Evolutionary conservation across 2,329 filamentous ascomycete genomes (phyloP).

Genomic region (Ampelomyces quisqualis): DNA sequence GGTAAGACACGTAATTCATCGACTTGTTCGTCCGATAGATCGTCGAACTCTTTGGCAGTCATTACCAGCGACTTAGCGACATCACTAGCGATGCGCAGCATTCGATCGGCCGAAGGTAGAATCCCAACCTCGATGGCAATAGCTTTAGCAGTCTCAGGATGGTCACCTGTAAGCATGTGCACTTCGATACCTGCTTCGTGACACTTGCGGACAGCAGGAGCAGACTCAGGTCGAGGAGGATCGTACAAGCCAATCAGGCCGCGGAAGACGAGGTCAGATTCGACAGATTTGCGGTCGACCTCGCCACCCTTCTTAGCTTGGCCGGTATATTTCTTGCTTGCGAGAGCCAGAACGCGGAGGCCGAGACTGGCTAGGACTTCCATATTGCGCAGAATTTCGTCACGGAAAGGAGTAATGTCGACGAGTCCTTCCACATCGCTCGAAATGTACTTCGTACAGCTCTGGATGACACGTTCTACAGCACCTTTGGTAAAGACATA

Average conservation of each 20-base stretch:
- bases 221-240: slow-evolving; percentile 78
- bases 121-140: slow-evolving; percentile 53
- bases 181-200: slow-evolving; percentile 51
- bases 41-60: slow-evolving; percentile 67
- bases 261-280: slow-evolving; percentile 68
- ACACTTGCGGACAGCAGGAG: slow-evolving; percentile 50
- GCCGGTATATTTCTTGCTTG: slow-evolving; percentile 50
- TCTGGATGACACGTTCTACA: slow-evolving; percentile 66
- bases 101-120: slow-evolving; percentile 31
- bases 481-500: slow-evolving; percentile 65
- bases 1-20: slow-evolving; percentile 73
- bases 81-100: slow-evolving; percentile 28
- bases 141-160: slow-evolving; percentile 49
- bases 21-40: slow-evolving; percentile 71
- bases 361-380: slow-evolving; percentile 66
- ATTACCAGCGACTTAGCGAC: slow-evolving; percentile 39
- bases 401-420: slow-evolving; percentile 54
- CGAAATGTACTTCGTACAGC: slow-evolving; percentile 57
- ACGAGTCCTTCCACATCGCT: slow-evolving; percentile 40
- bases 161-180: slow-evolving; percentile 53
- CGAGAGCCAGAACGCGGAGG: slow-evolving; percentile 68
- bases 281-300: slow-evolving; percentile 62
- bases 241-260: slow-evolving; percentile 85
- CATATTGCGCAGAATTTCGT: slow-evolving; percentile 66
- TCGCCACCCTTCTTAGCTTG: slow-evolving; percentile 47